Base-by-base conservation (phyloP, 371 early-diverging fungal genomes). In the Haplosporangium sp. region DNA sequence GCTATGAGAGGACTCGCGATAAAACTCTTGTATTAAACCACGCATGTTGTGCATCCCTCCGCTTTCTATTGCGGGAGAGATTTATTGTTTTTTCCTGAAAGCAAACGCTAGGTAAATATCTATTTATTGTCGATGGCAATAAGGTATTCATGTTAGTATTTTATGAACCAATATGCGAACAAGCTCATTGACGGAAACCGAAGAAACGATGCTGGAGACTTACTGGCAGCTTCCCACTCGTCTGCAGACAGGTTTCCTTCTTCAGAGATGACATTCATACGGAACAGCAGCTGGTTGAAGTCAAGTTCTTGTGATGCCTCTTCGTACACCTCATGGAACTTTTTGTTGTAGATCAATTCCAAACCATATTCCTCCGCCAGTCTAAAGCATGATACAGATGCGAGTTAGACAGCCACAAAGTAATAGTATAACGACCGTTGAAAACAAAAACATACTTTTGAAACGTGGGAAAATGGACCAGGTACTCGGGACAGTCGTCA, bases 401-500 rank as follows among this genome's bases (percentile, higher is more conserved):
- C 29, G 29, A 29, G 29, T 29, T 29, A 29, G 29, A 29, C 29
- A 29, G 29, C 29, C 29, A 29, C 29, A 29, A 29, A 29, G 29
- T 12, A 56, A 37, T 20, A n/a, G 55, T 14, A 48, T 45, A 41
- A 23, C 47, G 40, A 47, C 18, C 23, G 55, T 16, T 45, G 10
- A 8, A 20, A 7, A 45, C 5, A 1, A 51, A 4, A 1, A 71
- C 83, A 68, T 86, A 94, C 96, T 67, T 83, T 74, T 86, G 85
- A 67, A 96, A 88, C 0, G 90, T 93, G 1, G 87, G 90, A 80
- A 95, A 94, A 60, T 96, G 93, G 0, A 98, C 93, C 36, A 99
- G 83, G 82, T 96, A 99, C 83, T 99, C 99, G 1, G 98, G 96
- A 79, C 99, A 99, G 74, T 97, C 95, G 57, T 95, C 92, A 5